Base-by-base conservation (phyloP, 1,139 yeast species). In the Geotrichum fermentans region DNA sequence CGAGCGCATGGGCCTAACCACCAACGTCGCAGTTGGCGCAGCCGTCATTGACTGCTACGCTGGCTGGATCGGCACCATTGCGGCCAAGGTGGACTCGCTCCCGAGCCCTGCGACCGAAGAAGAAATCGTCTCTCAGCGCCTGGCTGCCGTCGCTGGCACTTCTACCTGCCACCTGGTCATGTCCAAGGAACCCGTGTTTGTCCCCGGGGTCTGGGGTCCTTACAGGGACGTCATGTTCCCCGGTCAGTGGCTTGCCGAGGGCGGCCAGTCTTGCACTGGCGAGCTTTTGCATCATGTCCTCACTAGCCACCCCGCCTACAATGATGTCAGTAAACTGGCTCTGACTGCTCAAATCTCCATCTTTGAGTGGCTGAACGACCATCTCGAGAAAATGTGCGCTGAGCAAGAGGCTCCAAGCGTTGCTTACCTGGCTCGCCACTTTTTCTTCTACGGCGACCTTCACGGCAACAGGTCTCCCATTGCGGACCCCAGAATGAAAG, bases 181-280 rank as follows among this genome's bases (percentile, higher is more conserved):
- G 77, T 84, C 96, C 32, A 77, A 79, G 55, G 83, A 86, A 29
- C 86, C 96, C 0, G 79, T 88, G 44, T 90, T 92, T 65, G 97
- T 92, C 13, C 80, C 88, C 44, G 98, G 98, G 51, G 97, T 92
- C 30, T 92, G 98, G 98, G 98, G 98, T 18, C 98, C 98, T 2
- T 92, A 92, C 69, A 78, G 89, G 61, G 96, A 90, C 65, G 96
- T 87, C 10, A 75, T 92, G 73, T 86, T 94, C 17, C 85, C 87
- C 33, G 89, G 82, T 11, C 83, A 76, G 61, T 92, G 97, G 97
- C 75, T 89, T 59, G 96, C 97, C n/a, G 98, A 92, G 70, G 98
- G 98, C 62, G 98, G 98, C 17, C 98, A 92, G 68, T 84, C 95
- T 18, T 85, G 96, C 63, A 92, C 98, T 1, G 98, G 98, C 57